Evolutionary conservation across 768 basidiomycete species (phyloP), one percentile per base, ranked within the genome.

Genomic region (Termitomyces heimii): DNA sequence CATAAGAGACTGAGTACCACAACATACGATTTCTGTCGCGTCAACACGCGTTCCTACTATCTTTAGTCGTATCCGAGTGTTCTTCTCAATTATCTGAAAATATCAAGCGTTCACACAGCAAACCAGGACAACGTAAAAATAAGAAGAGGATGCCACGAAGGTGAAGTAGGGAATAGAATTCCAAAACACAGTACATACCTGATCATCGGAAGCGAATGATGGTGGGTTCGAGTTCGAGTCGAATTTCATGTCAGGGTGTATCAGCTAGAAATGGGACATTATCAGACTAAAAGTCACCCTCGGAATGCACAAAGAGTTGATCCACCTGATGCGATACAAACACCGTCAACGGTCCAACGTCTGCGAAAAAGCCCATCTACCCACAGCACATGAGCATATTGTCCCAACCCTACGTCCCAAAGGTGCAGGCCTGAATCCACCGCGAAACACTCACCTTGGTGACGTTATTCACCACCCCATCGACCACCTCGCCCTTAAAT

Each of bases 401-500:
- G 40, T 7, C 28, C 29, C n/a, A 4, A 26, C 28, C 18, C 1
- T 12, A 32, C 29, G 22, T 28, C n/a, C 43, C 16, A 40, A 20
- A 10, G n/a, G 4, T 40, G 39, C 39, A 29, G 2, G 18, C 29
- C 1, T 2, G 8, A 26, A n/a, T 4, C 0, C 10, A 13, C 31
- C 26, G 44, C 28, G 1, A 13, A 2, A 42, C 32, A 53, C 85
- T 65, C 63, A 94, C 96, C 82, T 97, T 97, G 71, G 87, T 95
- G 35, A 99, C 97, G 59, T 92, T 94, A 65, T 88, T 89, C 18
- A 99, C 96, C 3, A 94, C 87, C 0, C 94, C 96, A 69, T 99
- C 97, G 18, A 99, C 91, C 4, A 98, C 96, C 69, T 99, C 96
- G 10, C 94, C 95, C 71, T 98, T 97, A 82, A 98, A 98, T n/a